Base-by-base conservation (phyloP, 2,329 filamentous ascomycete genomes). In the Exophiala alcalophila region DNA sequence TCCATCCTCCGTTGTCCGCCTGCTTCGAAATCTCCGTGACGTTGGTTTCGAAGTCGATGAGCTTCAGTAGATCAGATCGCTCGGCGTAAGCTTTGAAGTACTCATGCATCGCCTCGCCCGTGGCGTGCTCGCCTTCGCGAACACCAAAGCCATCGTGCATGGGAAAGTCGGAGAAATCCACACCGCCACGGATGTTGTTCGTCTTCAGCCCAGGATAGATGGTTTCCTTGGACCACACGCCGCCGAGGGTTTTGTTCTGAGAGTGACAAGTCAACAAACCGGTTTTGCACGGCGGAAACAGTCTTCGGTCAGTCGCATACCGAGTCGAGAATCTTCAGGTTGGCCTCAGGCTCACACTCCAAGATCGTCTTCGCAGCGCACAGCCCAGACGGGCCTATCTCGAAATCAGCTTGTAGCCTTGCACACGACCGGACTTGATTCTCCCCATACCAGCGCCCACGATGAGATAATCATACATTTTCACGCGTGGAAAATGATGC, bases 141-240 rank as follows among this genome's bases (percentile, higher is more conserved):
- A 71, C 60, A 0, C 66, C 67, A 53, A 76, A 81, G 16, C 72
- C 71, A 8, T 67, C 62, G 47, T 74, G 69, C 79, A 90, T 83
- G 14, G 83, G 81, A 47, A 85, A 86, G 56, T 87, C 85, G 0
- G 80, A 78, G 56, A 77, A 89, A 61, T 90, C 83, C 53, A 82
- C 86, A 0, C 78, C 83, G 2, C 84, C 84, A 5, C 81, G 62
- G 59, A 86, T 73, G 57, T 89, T 89, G 63, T 91, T 90, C 39
- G 77, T 81, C 56, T 80, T 83, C 30, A 91, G 71, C 1, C 78
- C 80, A 0, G 80, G 76, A 59, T 89, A 71, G 1, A 87, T 64
- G 1, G 83, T 74, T 28, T 83, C 68, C 44, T 77, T 69, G 10
- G 80, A 76, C 85, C 84, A 89, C 11, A 81, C 80, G 4, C 86